Conservation (phyloP, 495 filamentous ascomycete species). For the Tuber indicum region DNA sequence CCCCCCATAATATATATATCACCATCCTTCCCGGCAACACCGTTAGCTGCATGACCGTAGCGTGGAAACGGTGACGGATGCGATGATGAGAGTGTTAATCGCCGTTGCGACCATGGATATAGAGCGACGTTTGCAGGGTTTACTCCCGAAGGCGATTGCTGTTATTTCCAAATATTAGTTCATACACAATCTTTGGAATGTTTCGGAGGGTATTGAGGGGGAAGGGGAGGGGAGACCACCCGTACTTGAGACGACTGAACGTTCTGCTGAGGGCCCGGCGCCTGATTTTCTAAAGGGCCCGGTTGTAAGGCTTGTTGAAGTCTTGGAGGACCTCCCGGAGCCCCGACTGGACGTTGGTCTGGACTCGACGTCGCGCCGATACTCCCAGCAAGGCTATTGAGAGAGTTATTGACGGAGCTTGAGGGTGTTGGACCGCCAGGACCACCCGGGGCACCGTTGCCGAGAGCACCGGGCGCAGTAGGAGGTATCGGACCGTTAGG, state of each 20-base stretch:
- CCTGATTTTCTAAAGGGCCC: slow-evolving; percentile 43
- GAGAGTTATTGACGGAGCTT: slow-evolving; percentile 59
- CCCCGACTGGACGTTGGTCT: slow-evolving; percentile 22
- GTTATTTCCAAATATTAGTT: slow-evolving; percentile 34
- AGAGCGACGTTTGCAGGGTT: slow-evolving; percentile 49
- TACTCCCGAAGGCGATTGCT: slow-evolving; percentile 30
- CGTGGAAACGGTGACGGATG: slow-evolving; percentile 88
- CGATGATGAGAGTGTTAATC: slow-evolving; percentile 73
- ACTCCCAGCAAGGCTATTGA: slow-evolving; percentile 51
- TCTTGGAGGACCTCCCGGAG: slow-evolving; percentile 44
- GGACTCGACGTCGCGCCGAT: slow-evolving; percentile 15
- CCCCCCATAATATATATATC: slow-evolving; percentile 98
- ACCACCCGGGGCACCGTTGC: slow-evolving; percentile 8
- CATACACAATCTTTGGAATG: slow-evolving; percentile 10
- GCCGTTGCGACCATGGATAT: slow-evolving; percentile 93
- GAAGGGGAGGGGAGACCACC: not conserved
- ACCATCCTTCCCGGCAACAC: slow-evolving; percentile 87
- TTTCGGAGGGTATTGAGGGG: not conserved
- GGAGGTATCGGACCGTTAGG: slow-evolving; percentile 49
- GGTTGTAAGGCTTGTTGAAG: slow-evolving; percentile 50
- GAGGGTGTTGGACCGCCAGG: slow-evolving; percentile 48
- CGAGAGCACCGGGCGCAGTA: slow-evolving; percentile 52
- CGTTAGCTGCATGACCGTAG: slow-evolving; percentile 94
- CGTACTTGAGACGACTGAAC: slow-evolving; percentile 31
- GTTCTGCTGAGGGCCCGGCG: slow-evolving; percentile 41